Evolutionary conservation across 129 eudicot species (phyloP), one percentile per base, ranked within the genome.

Genomic region (sunflower (Helianthus annuus)): DNA sequence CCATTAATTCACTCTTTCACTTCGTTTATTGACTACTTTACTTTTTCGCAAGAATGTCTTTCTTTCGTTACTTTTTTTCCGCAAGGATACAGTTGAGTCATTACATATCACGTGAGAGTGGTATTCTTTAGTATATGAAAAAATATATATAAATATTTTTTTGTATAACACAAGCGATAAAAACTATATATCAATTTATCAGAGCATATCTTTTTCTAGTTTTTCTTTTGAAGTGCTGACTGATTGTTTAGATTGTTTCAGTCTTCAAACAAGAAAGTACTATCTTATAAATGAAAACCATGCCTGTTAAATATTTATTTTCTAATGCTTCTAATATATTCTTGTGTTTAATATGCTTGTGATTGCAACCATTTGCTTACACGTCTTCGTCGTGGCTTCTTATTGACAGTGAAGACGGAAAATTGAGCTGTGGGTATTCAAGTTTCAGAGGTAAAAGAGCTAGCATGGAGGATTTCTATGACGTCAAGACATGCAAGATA

Each of bases 381-480:
- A 40, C 17, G 40, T 59, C 12, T 73, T 29, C 19, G 32, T 32
- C 11, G 10, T 81, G 49, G 13, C 48, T 45, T 52, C 42, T 6
- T 62, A 32, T 61, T 83, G 81, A 75, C 96, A 89, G 97, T 74
- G 95, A 93, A 76, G 92, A 93, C 80, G 98, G 96, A 74, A 82
- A 76, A 67, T 22, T 93, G 79, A 82, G 95, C 32, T 89, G 92
- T 52, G 98, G 98, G 3, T 89, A 85, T 73, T 83, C 98, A 57
- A 93, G 97, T 82, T 89, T 93, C 59, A 88, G 92, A 81, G 98
- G 98, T 65, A 93, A 89, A 79, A 87, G 98, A 77, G 87, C 92
- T 29, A 89, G 82, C 85, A 93, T 93, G 98, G 96, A 93, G 81
- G 98, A 93, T 66, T 93, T 84, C 68, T 93, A 68, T 83, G 97